These are phyloP conservation scores for Boeremia exigua DNA, from an alignment of 2,329 filamentous ascomycete species.

Conservation along the genomic window DNA sequence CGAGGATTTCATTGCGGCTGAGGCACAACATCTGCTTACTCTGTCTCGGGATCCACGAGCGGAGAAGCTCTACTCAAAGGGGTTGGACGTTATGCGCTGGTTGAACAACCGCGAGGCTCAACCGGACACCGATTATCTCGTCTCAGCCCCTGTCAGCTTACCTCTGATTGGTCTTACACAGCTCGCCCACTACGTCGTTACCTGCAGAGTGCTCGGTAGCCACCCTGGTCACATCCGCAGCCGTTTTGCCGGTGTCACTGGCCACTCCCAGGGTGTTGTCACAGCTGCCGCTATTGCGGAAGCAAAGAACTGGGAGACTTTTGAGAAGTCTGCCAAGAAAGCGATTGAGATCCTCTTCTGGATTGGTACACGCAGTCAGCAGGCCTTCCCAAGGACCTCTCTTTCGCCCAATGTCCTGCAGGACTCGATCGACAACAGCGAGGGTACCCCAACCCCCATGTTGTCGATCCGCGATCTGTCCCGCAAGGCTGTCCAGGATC, in stretches of 20 bases:
- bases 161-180: constrained; percentile 96
- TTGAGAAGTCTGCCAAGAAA: constrained; percentile 77
- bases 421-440: constrained; percentile 91
- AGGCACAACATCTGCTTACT: constrained; percentile 85
- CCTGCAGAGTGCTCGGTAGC: constrained; percentile 87
- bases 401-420: constrained; percentile 88
- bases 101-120: constrained; percentile 87
- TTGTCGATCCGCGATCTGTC: constrained; percentile 94
- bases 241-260: constrained; percentile 84
- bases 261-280: constrained; percentile 95
- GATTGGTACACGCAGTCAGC: constrained; percentile 96
- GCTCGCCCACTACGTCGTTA: constrained; percentile 92
- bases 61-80: constrained; percentile 96
- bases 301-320: constrained; percentile 91
- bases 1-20: constrained; percentile 78
- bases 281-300: constrained; percentile 91
- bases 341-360: constrained; percentile 95
- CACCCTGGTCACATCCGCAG: constrained; percentile 88
- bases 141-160: constrained; percentile 70
- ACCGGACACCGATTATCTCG: constrained; percentile 83
- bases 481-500: constrained; percentile 86
- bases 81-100: constrained; percentile 94
- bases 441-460: constrained; percentile 97
- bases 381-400: constrained; percentile 94
- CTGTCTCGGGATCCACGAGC: constrained; percentile 83